A percentile compares a stretch with the other conserved stretches of the same genome.
These are phyloP conservation scores for Rhodotorula graminis DNA, from an alignment of 768 basidiomycete genomes.

Conservation along the genomic window DNA sequence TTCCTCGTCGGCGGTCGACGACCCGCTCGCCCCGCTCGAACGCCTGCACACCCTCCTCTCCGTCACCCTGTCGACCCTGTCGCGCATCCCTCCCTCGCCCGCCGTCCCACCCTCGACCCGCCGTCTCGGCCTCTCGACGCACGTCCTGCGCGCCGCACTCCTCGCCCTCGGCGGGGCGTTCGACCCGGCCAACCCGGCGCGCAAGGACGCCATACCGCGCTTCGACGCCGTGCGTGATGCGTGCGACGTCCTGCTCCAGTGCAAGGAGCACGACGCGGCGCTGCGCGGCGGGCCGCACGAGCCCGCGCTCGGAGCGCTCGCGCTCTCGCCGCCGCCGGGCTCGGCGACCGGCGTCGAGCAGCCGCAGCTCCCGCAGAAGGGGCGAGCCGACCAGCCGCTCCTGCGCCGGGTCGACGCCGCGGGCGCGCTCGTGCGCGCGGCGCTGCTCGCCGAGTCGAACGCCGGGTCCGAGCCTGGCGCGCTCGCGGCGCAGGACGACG, in stretches of 20 bases:
- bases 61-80: not conserved
- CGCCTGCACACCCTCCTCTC: slow-evolving; percentile 12
- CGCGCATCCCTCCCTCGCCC: not conserved
- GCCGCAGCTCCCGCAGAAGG: not conserved
- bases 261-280: no score
- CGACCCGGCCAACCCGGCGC: not conserved
- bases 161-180: not conserved
- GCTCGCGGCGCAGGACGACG: not conserved
- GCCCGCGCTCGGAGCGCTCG: not conserved
- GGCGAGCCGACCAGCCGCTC: not conserved
- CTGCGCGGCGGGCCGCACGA: not conserved
- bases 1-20: not conserved
- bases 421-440: not conserved
- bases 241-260: no score
- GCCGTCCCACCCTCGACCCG: not conserved
- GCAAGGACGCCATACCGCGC: no score
- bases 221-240: no score
- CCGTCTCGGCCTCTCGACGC: slow-evolving; percentile 13
- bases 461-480: not conserved
- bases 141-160: not conserved
- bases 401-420: not conserved
- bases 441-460: not conserved
- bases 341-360: no score
- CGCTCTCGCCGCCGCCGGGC: no score
- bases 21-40: not conserved